These are phyloP conservation scores for Agaricales sp. DNA, from an alignment of 1,284 basidiomycete species.

Conservation along the genomic window DNA sequence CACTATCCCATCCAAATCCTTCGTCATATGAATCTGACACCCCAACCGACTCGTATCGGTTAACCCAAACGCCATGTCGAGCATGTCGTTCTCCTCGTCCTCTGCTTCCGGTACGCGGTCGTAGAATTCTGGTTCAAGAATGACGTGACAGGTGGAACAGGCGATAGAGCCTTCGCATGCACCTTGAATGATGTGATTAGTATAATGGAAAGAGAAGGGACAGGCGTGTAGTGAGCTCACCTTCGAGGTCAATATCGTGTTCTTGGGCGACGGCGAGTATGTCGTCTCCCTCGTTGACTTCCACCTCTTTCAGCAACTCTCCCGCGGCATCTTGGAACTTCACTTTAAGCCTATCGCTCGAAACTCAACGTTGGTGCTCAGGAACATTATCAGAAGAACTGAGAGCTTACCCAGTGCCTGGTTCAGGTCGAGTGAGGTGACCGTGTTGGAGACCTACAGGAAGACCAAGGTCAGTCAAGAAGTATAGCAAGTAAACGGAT, in stretches of 20 bases:
- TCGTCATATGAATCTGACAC: slow-evolving; percentile 79
- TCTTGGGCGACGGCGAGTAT: slow-evolving; percentile 89
- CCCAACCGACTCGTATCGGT: slow-evolving; percentile 85
- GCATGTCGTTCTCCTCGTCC: slow-evolving; percentile 98
- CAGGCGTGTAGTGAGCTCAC: slow-evolving; percentile 28
- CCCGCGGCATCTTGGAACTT: slow-evolving; percentile 89
- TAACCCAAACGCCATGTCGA: slow-evolving; percentile 95
- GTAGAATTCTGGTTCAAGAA: slow-evolving; percentile 76
- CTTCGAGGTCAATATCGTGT: slow-evolving; percentile 96
- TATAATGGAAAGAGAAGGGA: slow-evolving; percentile 1
- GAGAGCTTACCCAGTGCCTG: slow-evolving; percentile 55
- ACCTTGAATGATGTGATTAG: slow-evolving; percentile 34
- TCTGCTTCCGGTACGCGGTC: slow-evolving; percentile 85
- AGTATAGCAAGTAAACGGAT: background rate
- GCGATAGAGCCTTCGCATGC: slow-evolving; percentile 96
- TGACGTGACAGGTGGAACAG: slow-evolving; percentile 97
- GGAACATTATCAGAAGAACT: slow-evolving; percentile 1
- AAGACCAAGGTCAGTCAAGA: background rate
- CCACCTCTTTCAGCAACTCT: slow-evolving; percentile 73
- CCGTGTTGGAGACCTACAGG: slow-evolving; percentile 29
- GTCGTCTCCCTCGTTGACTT: slow-evolving; percentile 92
- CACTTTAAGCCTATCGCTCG: slow-evolving; percentile 62
- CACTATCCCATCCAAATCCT: slow-evolving; percentile 78
- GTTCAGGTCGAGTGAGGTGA: slow-evolving; percentile 33
- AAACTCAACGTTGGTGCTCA: slow-evolving; percentile 5